phyloP scores from a whole-genome alignment of 2,329 filamentous ascomycete species.

The Alternaria gaisen region DNA sequence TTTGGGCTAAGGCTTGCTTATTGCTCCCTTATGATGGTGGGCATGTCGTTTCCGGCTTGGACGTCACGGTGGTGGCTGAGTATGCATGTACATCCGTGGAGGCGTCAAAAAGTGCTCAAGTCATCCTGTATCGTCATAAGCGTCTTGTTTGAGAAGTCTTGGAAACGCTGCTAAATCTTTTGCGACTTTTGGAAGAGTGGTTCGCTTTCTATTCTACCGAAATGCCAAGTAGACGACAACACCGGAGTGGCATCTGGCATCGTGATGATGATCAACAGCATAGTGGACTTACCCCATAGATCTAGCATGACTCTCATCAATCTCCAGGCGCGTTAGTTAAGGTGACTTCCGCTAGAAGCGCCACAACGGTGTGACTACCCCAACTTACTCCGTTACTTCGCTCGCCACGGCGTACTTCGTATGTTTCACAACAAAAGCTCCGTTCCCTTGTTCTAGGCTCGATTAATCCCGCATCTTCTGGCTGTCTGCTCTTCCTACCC shows the following conservation, averaged over 20 bases:
- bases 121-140: background rate
- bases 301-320: background rate
- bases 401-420: background rate
- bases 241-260: background rate
- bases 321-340: background rate
- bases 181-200: background rate
- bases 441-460: background rate
- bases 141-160: background rate
- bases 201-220: constrained; percentile 3
- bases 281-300: background rate
- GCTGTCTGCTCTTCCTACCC: background rate
- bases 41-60: constrained; percentile 1
- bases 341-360: constrained; percentile 1
- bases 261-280: constrained; percentile 1
- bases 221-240: background rate
- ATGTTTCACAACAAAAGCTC: background rate
- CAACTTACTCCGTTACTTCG: constrained; percentile 1
- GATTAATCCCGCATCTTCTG: background rate
- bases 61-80: background rate
- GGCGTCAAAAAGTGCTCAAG: background rate
- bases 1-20: constrained; percentile 19
- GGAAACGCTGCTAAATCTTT: background rate
- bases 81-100: background rate
- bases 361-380: background rate
- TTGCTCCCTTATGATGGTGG: background rate